Conservation (phyloP, 805 yeast genomes). For the Zygoascus biomembranicola region DNA sequence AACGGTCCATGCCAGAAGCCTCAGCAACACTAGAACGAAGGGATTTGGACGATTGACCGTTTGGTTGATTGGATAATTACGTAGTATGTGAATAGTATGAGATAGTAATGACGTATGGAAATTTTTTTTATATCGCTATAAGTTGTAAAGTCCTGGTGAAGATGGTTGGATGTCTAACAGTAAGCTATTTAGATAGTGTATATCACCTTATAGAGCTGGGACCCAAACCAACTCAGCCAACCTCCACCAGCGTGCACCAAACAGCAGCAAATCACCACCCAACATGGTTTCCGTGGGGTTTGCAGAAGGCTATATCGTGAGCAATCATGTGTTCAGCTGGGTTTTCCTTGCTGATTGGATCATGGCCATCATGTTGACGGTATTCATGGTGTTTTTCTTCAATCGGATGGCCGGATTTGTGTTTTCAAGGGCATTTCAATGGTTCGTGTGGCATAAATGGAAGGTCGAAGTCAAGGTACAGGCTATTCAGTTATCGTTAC, state of each 20-base stretch:
- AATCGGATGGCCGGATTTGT: conserved; percentile 60
- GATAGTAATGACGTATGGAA: neutral
- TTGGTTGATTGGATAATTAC: neutral
- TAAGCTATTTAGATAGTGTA: no score
- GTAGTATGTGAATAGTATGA: neutral
- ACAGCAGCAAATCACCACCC: neutral
- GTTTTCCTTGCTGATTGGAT: conserved; percentile 82
- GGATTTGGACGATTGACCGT: neutral
- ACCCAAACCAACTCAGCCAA: no score
- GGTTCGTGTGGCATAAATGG: conserved; percentile 56
- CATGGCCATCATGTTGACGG: conserved; percentile 50
- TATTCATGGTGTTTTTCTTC: conserved; percentile 67
- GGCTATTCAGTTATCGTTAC: conserved; percentile 63
- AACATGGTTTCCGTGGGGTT: neutral
- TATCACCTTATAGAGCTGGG: no score
- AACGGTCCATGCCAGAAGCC: neutral
- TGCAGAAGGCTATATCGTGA: neutral
- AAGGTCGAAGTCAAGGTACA: conserved; percentile 58
- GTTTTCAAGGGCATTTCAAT: conserved; percentile 42
- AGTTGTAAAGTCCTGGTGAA: no score
- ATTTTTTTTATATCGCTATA: no score
- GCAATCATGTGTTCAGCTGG: conserved; percentile 40
- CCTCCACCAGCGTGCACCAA: no score
- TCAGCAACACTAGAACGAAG: neutral
- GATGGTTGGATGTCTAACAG: no score